A percentile compares a stretch with the other conserved stretches of the same genome.
These are phyloP conservation scores for Nemania abortiva DNA, from an alignment of 2,329 filamentous ascomycete species.

Conservation along the genomic window DNA sequence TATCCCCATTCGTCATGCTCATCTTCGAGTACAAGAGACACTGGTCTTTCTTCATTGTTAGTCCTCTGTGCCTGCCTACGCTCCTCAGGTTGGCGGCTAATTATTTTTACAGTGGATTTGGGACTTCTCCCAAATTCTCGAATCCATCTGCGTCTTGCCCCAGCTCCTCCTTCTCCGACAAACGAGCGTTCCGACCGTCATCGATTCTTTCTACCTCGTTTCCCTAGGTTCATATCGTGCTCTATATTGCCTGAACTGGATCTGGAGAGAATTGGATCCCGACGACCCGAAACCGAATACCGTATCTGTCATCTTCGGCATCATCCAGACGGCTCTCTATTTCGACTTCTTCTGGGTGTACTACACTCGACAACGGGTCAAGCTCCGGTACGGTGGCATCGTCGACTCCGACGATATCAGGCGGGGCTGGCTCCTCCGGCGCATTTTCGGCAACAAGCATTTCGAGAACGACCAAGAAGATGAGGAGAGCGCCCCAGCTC, in stretches of 20 bases:
- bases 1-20: constrained; percentile 79
- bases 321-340: constrained; percentile 91
- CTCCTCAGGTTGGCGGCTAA: not conserved
- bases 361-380: constrained; percentile 91
- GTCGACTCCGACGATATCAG: constrained; percentile 91
- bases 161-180: constrained; percentile 92
- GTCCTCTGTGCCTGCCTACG: constrained; percentile 40
- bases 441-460: constrained; percentile 75
- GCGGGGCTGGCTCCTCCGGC: constrained; percentile 84
- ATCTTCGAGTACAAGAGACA: constrained; percentile 67
- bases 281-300: constrained; percentile 72
- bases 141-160: constrained; percentile 89
- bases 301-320: constrained; percentile 84
- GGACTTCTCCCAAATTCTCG: constrained; percentile 91
- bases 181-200: constrained; percentile 94
- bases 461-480: constrained; percentile 66
- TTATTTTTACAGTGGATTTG: constrained; percentile 73
- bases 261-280: constrained; percentile 73
- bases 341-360: constrained; percentile 98
- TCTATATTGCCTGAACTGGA: constrained; percentile 94
- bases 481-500: constrained; percentile 68
- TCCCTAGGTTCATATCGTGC: constrained; percentile 88
- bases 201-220: constrained; percentile 95
- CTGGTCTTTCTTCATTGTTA: constrained; percentile 66
- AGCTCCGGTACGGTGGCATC: constrained; percentile 87